These are phyloP conservation scores for Schoenoplectus tabernaemontani DNA, from an alignment of 202 grass and related monocot genomes.

Conservation along the genomic window DNA sequence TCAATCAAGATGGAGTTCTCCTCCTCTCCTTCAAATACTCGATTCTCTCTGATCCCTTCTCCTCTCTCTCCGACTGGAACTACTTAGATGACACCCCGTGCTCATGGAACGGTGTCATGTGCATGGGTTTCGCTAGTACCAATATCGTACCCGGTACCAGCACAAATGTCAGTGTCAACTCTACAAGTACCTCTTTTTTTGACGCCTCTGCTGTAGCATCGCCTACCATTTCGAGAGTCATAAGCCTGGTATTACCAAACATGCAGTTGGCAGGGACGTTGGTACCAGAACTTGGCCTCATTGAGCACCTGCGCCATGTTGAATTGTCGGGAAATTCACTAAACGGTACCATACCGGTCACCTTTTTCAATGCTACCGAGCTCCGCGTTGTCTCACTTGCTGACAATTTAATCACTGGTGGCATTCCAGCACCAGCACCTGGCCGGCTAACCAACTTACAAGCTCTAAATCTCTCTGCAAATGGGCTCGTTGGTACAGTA, in stretches of 20 bases:
- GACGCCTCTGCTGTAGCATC: not conserved
- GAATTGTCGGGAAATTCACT: conserved; percentile 75
- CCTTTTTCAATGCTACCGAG: conserved; percentile 69
- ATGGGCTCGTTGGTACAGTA: conserved; percentile 42
- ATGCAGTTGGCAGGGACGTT: conserved; percentile 42
- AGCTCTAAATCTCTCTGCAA: conserved; percentile 73
- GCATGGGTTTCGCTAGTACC: conserved; percentile 78
- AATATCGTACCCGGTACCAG: not conserved
- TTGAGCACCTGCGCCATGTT: conserved; percentile 81
- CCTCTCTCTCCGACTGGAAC: conserved; percentile 53
- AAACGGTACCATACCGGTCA: conserved; percentile 34
- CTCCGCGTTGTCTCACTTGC: conserved; percentile 67
- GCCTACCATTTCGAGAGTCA: conserved; percentile 66
- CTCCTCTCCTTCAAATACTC: conserved; percentile 71
- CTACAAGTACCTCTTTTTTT: conserved; percentile 22
- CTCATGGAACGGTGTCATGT: conserved; percentile 83
- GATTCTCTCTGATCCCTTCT: conserved; percentile 47
- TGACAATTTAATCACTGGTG: conserved; percentile 46
- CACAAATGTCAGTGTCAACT: not conserved
- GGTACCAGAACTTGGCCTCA: conserved; percentile 40
- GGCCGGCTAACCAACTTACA: conserved; percentile 27
- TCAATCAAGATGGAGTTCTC: conserved; percentile 52
- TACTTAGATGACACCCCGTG: conserved; percentile 45
- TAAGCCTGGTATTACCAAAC: conserved; percentile 66
- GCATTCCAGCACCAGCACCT: conserved; percentile 30